Evolutionary conservation across 305 asterid genomes (phyloP), one percentile per base, ranked within the genome.

Genomic region (Fraxinus sp.): DNA sequence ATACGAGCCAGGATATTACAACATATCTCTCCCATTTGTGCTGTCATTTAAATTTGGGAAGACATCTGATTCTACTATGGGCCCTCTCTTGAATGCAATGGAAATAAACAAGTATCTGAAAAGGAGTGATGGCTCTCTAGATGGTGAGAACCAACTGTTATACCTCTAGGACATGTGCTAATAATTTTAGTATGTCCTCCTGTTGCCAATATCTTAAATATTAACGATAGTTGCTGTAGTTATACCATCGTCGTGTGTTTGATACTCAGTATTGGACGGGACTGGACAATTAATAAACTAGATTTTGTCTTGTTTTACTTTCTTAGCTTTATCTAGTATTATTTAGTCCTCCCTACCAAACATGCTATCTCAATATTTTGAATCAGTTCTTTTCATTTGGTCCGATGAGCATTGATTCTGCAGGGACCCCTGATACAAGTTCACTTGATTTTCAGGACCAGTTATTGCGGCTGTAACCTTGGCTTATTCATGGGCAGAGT

Each of bases 81-180:
- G 99, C 9, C 99, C 99, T 35, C 91, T 96, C 70, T 85, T 96
- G 84, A 96, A 96, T 86, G 98, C 99, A 77, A 89, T 96, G 95
- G 99, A 96, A 91, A 89, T 94, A 85, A 92, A 90, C 84, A 96
- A 87, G 89, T 94, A 94, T 90, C 70, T 93, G 68, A 85, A 82
- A 86, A 94, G 85, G 91, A 91, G 84, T 57, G 94, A 89, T 68
- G 98, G 98, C 79, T 93, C 96, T 77, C 86, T 91, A 66, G 98
- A 96, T 86, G 98, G 99, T 96, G 92, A 88, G 90, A 22, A 77
- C 66, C 22, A 46, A 68, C 39, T 4, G 39, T 74, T 46, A 22
- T 77, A 82, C 83, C 79, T 72, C 68, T 10, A 75, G 30, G 46
- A 59, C 70, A 18, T 32, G 49, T 77, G 68, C 64, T 55, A 62